Conservation (phyloP, 2,329 filamentous ascomycete genomes). For the Cadophora gregata region DNA sequence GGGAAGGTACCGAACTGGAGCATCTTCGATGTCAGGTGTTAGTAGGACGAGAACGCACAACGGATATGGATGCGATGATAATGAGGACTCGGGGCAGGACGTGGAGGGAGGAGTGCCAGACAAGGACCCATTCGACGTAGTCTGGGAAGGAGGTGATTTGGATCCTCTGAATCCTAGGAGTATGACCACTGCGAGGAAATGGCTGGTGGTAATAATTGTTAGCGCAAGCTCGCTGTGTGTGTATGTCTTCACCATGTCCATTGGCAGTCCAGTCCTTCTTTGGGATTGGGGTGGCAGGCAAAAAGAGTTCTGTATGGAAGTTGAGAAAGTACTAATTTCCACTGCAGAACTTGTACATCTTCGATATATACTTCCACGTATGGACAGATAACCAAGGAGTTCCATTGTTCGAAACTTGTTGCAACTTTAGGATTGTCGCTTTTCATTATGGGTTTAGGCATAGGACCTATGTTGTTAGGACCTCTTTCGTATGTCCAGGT, state of each 20-base stretch:
- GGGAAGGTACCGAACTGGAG: slow-evolving; percentile 10
- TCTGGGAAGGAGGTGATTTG: slow-evolving; percentile 72
- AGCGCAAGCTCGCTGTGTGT: slow-evolving; percentile 79
- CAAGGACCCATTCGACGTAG: slow-evolving; percentile 67
- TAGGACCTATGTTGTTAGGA: slow-evolving; percentile 61
- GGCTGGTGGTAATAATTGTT: slow-evolving; percentile 80
- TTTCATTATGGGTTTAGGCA: slow-evolving; percentile 78
- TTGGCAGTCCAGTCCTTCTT: background rate
- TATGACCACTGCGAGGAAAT: slow-evolving; percentile 70
- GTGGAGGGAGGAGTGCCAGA: slow-evolving; percentile 34
- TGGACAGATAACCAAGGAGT: slow-evolving; percentile 75
- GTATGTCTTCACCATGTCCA: slow-evolving; percentile 59
- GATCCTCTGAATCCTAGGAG: slow-evolving; percentile 79
- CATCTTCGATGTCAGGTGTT: slow-evolving; percentile 14
- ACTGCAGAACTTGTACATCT: slow-evolving; percentile 74
- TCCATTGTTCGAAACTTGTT: slow-evolving; percentile 71
- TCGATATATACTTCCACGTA: slow-evolving; percentile 93
- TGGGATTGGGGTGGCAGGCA: slow-evolving; percentile 10
- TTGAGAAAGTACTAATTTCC: slow-evolving; percentile 3
- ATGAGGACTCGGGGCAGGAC: slow-evolving; percentile 31
- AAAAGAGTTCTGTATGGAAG: no score
- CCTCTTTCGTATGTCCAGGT: slow-evolving; percentile 54
- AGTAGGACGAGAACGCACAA: slow-evolving; percentile 41
- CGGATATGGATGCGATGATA: slow-evolving; percentile 44
- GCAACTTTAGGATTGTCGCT: slow-evolving; percentile 81